A percentile compares a stretch with the other conserved stretches of the same genome.
These are phyloP conservation scores for Chaetomiaceae sp. DNA, from an alignment of 2,329 filamentous ascomycete genomes.

Conservation along the genomic window DNA sequence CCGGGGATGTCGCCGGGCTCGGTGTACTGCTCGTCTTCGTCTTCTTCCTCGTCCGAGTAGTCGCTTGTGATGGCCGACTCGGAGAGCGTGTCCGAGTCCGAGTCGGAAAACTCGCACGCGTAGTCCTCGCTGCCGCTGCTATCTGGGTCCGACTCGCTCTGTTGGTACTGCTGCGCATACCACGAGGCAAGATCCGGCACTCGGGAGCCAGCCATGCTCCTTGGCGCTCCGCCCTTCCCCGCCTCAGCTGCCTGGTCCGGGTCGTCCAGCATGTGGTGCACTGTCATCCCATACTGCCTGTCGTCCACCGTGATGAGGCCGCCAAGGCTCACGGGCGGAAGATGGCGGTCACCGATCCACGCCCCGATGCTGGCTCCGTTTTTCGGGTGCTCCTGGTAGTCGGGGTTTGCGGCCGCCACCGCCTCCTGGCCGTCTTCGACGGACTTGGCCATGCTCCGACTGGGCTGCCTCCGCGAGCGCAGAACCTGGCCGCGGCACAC, in stretches of 20 bases:
- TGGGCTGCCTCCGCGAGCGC: constrained; percentile 50
- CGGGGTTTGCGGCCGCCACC: constrained; percentile 57
- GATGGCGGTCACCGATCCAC: constrained; percentile 76
- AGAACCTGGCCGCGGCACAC: constrained; percentile 67
- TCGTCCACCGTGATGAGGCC: constrained; percentile 82
- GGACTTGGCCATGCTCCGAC: constrained; percentile 37
- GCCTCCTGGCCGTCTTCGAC: constrained; percentile 41
- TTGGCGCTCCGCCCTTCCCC: constrained; percentile 21
- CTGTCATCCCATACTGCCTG: constrained; percentile 86
- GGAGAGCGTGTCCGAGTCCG: constrained; percentile 52
- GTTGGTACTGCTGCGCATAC: constrained; percentile 36
- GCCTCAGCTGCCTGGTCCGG: constrained; percentile 40
- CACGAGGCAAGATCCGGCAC: constrained; percentile 39
- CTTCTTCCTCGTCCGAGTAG: constrained; percentile 37
- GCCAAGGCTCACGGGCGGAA: constrained; percentile 87
- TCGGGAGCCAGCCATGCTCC: constrained; percentile 37
- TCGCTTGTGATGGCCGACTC: constrained; percentile 51
- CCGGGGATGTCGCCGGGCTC: constrained; percentile 75
- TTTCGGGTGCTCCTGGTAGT: constrained; percentile 71
- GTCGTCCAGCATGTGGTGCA: constrained; percentile 91
- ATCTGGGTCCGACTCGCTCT: constrained; percentile 37
- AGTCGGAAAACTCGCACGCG: constrained; percentile 59
- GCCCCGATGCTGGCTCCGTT: constrained; percentile 93
- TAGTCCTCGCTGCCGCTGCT: constrained; percentile 49
- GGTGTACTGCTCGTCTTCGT: constrained; percentile 51